A percentile compares a stretch with the other conserved stretches of the same genome.
phyloP scores from a whole-genome alignment of 495 filamentous ascomycete genomes.

The Jackrogersella multiformis region DNA sequence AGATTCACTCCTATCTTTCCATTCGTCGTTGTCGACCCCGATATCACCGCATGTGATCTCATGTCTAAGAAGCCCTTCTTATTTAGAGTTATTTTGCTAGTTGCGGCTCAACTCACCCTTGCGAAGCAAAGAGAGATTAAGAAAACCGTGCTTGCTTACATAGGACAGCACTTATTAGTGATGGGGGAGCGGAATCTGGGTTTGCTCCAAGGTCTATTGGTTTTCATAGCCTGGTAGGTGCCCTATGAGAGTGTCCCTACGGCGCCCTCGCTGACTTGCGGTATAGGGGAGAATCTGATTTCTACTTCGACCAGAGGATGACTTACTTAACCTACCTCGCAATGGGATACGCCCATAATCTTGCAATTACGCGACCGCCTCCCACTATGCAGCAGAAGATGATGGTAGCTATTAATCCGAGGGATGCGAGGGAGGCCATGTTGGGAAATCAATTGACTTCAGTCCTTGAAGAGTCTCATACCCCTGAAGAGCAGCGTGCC shows the following conservation, averaged over 20 bases:
- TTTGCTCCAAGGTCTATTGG: conserved; percentile 46
- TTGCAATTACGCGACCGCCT: conserved; percentile 42
- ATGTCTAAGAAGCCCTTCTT: conserved; percentile 43
- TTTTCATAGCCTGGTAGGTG: conserved; percentile 47
- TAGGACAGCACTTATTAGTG: conserved; percentile 45
- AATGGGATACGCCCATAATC: conserved; percentile 48
- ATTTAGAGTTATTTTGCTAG: conserved; percentile 44
- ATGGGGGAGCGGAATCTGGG: conserved; percentile 46
- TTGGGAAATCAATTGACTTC: conserved; percentile 19
- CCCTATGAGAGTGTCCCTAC: background rate
- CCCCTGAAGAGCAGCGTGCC: conserved; percentile 44
- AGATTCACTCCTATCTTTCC: conserved; percentile 47
- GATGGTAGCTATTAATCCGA: conserved; percentile 28
- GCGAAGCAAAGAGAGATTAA: conserved; percentile 42
- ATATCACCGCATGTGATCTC: conserved; percentile 37
- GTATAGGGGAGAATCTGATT: conserved; percentile 34
- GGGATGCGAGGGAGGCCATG: conserved; percentile 25
- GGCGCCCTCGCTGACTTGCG: background rate
- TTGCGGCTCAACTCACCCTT: conserved; percentile 38
- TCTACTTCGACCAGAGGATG: conserved; percentile 42
- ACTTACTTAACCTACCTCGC: conserved; percentile 47
- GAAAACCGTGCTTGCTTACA: conserved; percentile 45
- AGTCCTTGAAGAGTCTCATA: conserved; percentile 34
- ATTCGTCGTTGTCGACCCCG: conserved; percentile 44
- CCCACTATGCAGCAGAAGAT: conserved; percentile 34